Conservation (phyloP, 345 rosid species). For the Lepidium aucheri region DNA sequence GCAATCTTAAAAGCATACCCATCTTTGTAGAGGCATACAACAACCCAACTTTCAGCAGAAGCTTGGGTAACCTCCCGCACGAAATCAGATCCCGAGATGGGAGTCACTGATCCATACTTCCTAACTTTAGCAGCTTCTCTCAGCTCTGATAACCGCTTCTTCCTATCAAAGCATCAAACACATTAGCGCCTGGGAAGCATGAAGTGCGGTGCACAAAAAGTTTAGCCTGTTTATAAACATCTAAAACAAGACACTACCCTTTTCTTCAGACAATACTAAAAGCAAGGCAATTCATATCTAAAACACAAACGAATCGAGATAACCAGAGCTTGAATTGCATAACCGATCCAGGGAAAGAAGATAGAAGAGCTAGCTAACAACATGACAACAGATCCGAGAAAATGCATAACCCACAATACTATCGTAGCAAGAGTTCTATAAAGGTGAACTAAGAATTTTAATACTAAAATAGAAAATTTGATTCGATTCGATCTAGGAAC, state of each 20-base stretch:
- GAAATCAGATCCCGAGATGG: constrained; percentile 86
- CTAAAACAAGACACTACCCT: neutral
- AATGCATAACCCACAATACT: neutral
- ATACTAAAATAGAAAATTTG: neutral
- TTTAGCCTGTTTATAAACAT: neutral
- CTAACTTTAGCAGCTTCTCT: constrained; percentile 54
- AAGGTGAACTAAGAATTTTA: neutral
- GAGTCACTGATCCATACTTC: constrained; percentile 73
- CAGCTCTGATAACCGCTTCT: constrained; percentile 84
- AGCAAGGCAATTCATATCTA: neutral
- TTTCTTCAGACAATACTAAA: neutral
- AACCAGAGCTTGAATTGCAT: neutral
- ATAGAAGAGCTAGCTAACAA: neutral
- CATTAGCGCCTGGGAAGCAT: neutral
- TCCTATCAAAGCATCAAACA: constrained; percentile 42
- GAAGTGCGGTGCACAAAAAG: neutral
- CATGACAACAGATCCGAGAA: constrained; percentile 11
- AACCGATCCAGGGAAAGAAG: neutral
- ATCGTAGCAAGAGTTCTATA: neutral
- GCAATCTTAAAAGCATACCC: constrained; percentile 41
- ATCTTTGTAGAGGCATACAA: constrained; percentile 85
- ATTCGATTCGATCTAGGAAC: constrained; percentile 25
- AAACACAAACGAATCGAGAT: neutral
- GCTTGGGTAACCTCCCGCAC: constrained; percentile 92
- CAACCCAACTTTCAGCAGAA: constrained; percentile 89